A percentile compares a stretch with the other conserved stretches of the same genome.
phyloP scores from a whole-genome alignment of 208 protist species.

The Acanthamoeba castellanii region DNA sequence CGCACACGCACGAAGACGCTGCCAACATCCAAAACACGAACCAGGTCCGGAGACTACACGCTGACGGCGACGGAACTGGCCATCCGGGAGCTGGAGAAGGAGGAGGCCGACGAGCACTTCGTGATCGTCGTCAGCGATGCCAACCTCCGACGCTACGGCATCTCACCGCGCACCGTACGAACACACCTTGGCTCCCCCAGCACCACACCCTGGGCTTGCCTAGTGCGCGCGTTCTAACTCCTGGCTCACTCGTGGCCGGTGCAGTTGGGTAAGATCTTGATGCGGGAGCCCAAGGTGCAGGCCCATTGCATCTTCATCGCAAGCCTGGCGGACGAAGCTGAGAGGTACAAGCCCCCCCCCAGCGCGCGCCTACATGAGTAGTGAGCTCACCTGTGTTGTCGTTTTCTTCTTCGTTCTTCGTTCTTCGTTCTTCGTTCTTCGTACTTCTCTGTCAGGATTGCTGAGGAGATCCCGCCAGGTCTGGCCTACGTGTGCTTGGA shows the following conservation, averaged over 20 bases:
- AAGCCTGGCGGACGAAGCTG: conserved; percentile 90
- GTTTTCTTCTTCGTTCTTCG: neutral
- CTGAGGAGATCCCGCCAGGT: conserved; percentile 89
- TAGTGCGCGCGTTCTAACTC: neutral
- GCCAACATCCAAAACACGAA: neutral
- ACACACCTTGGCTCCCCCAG: neutral
- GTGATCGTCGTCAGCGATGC: conserved; percentile 96
- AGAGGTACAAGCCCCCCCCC: conserved; percentile 65
- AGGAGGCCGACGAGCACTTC: conserved; percentile 94
- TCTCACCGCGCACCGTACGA: conserved; percentile 74
- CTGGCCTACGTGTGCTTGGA: conserved; percentile 93
- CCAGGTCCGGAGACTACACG: conserved; percentile 80
- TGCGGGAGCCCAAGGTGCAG: conserved; percentile 89
- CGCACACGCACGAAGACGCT: neutral
- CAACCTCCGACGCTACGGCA: conserved; percentile 95
- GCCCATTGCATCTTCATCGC: conserved; percentile 93
- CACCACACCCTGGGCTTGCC: neutral
- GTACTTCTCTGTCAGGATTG: conserved; percentile 76
- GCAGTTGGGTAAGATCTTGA: conserved; percentile 90
- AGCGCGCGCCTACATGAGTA: neutral
- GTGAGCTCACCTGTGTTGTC: neutral
- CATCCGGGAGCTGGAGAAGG: conserved; percentile 71
- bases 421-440: neutral
- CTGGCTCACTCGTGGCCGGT: neutral
- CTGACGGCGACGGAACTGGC: conserved; percentile 72